Conservation (phyloP, 768 basidiomycete genomes). For the Cyclocybe cylindracea region DNA sequence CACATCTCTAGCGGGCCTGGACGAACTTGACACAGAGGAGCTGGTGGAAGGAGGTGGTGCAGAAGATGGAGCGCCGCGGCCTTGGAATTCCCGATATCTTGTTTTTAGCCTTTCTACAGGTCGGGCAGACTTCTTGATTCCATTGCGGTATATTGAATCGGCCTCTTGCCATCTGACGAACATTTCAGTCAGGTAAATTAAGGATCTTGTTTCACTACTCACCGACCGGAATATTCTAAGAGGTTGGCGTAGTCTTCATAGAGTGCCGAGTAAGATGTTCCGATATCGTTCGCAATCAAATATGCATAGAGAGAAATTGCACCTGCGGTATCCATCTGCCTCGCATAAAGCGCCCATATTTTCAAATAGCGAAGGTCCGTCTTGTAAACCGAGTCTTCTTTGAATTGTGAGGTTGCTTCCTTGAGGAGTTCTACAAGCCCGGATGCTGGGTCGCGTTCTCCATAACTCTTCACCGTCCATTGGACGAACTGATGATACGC, state of each 20-base stretch:
- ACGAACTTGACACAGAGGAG: constrained; percentile 13
- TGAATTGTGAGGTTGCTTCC: constrained; percentile 80
- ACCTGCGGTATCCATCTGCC: constrained; percentile 69
- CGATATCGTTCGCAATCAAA: constrained; percentile 73
- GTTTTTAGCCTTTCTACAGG: constrained; percentile 85
- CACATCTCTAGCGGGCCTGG: constrained; percentile 9
- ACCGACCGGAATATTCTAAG: constrained; percentile 80
- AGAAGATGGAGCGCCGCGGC: constrained; percentile 41
- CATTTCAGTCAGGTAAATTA: neutral
- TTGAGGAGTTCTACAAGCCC: constrained; percentile 83
- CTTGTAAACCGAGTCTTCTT: constrained; percentile 80
- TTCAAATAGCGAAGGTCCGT: constrained; percentile 90
- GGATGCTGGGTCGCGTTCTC: constrained; percentile 65
- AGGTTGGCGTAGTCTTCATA: constrained; percentile 91
- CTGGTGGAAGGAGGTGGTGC: constrained; percentile 21
- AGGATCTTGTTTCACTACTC: constrained; percentile 29
- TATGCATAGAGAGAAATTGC: constrained; percentile 74
- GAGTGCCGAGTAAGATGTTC: constrained; percentile 71
- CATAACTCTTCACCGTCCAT: constrained; percentile 85
- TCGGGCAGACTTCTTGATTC: constrained; percentile 78
- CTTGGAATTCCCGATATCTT: constrained; percentile 78
- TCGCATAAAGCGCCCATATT: constrained; percentile 88
- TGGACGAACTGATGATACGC: constrained; percentile 85
- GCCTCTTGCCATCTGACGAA: constrained; percentile 68
- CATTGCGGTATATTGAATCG: constrained; percentile 77